Base-by-base conservation (phyloP, 371 early-diverging fungal genomes). In the Lichtheimia ornata region DNA sequence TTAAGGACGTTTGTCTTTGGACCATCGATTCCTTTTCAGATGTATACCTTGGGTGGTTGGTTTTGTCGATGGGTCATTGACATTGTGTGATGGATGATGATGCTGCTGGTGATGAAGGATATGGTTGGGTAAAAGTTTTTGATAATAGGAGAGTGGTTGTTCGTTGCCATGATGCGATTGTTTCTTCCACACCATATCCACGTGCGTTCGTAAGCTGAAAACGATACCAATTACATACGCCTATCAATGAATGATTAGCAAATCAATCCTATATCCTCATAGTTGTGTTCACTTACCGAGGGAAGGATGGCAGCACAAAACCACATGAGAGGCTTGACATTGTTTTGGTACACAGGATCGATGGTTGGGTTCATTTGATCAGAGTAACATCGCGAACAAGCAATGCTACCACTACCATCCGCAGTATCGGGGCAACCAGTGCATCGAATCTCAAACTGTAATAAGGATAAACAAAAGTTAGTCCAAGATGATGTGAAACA, bases 121-220 rank as follows among this genome's bases (percentile, higher is more conserved):
- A 57, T 78, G 75, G 14, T 66, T 65, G n/a, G 78, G 78, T 43
- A 78, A 59, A 41, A 77, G 28, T 53, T 70, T 62, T 40, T 72
- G 74, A 45, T 78, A 74, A 45, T 72, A 71, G 5, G 69, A 53
- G 13, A 30, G 35, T 11, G n/a, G 20, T 40, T 59, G 44, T 12
- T 69, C 69, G 20, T 14, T 53, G 24, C 58, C 63, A 20, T 62
- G 66, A 12, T 70, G 76, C 15, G 67, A 53, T 27, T 75, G 67
- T 25, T 77, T 72, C 67, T 91, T 84, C 84, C 94, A 97, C 49
- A 97, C 94, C 72, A 89, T 88, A 64, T 89, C 84, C 20, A 91
- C 90, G 63, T 98, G 98, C 0, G 98, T 98, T 56, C 88, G 84
- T 49, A 98, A 86, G 57, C 96, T 94, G 62, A 97, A 98, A 82